Evolutionary conservation across 257 asterid species (phyloP).

Genomic region (Capsicum pubescens): DNA sequence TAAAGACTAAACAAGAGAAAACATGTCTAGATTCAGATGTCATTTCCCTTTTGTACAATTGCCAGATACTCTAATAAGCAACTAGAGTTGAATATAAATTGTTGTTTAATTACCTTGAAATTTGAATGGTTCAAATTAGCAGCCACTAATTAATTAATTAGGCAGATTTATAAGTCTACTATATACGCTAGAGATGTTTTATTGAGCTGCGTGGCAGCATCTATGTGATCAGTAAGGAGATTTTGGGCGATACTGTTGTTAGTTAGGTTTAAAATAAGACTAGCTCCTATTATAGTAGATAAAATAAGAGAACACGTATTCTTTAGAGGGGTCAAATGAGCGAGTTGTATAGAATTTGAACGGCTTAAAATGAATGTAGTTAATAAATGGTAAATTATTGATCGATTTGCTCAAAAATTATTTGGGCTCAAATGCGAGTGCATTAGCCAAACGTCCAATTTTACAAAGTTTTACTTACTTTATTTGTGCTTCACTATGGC

Average conservation of each 20-base stretch:
- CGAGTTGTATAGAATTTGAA: no score
- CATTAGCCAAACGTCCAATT: no score
- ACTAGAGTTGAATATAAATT: neutral
- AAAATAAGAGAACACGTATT: neutral
- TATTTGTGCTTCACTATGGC: no score
- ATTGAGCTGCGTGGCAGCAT: neutral
- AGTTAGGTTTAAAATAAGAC: neutral
- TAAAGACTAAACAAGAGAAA: neutral
- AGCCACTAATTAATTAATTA: neutral
- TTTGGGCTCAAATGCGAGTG: no score
- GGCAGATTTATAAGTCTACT: neutral
- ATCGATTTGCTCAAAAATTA: no score
- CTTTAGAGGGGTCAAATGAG: no score
- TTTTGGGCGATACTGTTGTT: neutral
- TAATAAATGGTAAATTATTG: no score
- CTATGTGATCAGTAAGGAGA: neutral
- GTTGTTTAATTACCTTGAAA: neutral
- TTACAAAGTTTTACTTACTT: no score
- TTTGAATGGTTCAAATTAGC: neutral
- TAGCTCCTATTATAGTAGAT: neutral
- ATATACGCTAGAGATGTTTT: neutral
- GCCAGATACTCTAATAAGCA: neutral
- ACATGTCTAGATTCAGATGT: neutral
- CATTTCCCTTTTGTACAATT: neutral
- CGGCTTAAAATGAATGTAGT: no score